Percentiles rank a stretch among this genome's conserved stretches.
These are phyloP conservation scores for Corylus americana DNA, from an alignment of 306 rosid species.

Conservation along the genomic window DNA sequence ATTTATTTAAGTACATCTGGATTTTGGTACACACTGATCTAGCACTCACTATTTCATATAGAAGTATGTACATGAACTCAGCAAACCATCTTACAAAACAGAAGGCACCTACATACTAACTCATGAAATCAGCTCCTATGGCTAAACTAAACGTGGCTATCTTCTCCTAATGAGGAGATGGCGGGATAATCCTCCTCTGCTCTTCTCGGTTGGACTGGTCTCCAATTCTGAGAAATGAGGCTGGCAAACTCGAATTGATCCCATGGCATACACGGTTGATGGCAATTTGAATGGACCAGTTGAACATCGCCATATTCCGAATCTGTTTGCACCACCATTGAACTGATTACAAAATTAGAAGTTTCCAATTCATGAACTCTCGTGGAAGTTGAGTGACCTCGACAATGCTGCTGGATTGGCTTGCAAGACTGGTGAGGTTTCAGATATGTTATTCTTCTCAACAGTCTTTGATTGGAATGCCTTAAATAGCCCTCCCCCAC, in stretches of 20 bases:
- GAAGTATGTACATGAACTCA: slow-evolving; percentile 36
- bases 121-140: slow-evolving; percentile 29
- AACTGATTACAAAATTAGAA: slow-evolving; percentile 20
- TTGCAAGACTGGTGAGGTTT: slow-evolving; percentile 55
- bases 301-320: background rate
- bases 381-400: slow-evolving; percentile 67
- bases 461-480: slow-evolving; percentile 54
- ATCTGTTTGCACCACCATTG: slow-evolving; percentile 9
- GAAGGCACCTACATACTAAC: slow-evolving; percentile 32
- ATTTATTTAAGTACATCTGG: slow-evolving; percentile 42
- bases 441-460: slow-evolving; percentile 37
- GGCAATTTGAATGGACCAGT: slow-evolving; percentile 7
- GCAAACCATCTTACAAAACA: slow-evolving; percentile 35
- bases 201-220: slow-evolving; percentile 19
- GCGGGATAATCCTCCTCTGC: slow-evolving; percentile 10
- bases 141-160: slow-evolving; percentile 20
- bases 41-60: slow-evolving; percentile 35
- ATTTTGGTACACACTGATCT: slow-evolving; percentile 36
- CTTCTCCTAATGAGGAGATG: slow-evolving; percentile 24
- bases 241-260: slow-evolving; percentile 1
- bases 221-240: slow-evolving; percentile 4
- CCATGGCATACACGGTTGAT: slow-evolving; percentile 2
- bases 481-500: slow-evolving; percentile 52
- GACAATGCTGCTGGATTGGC: slow-evolving; percentile 87
- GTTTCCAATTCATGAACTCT: slow-evolving; percentile 48